A percentile compares a stretch with the other conserved stretches of the same genome.
These are phyloP conservation scores for Fusarium sp. DNA, from an alignment of 2,329 filamentous ascomycete species.

Conservation along the genomic window DNA sequence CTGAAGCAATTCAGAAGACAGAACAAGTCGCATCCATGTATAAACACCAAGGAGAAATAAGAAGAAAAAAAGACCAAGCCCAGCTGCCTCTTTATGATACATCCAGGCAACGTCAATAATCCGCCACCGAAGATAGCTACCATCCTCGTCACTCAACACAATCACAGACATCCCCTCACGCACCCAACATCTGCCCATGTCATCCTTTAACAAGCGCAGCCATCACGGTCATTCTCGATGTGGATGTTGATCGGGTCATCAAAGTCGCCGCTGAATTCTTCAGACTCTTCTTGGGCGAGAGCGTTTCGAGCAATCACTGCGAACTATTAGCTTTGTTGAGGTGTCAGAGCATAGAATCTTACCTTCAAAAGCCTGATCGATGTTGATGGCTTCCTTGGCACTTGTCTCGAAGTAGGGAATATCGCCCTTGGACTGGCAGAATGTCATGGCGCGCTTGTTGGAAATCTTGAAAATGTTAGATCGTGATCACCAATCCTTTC, in stretches of 20 bases:
- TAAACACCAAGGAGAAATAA: conserved; percentile 36
- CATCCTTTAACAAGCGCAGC: conserved; percentile 81
- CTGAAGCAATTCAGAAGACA: conserved; percentile 2
- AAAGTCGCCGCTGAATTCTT: conserved; percentile 97
- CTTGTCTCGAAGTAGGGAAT: conserved; percentile 99
- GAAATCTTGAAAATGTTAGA: conserved; percentile 71
- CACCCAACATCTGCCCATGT: conserved; percentile 8
- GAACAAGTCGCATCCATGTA: conserved; percentile 38
- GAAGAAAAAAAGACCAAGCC: conserved; percentile 13
- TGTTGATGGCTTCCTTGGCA: conserved; percentile 98
- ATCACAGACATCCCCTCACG: conserved; percentile 14
- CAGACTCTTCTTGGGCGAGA: conserved; percentile 94
- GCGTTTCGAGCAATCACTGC: conserved; percentile 95
- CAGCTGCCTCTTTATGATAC: conserved; percentile 40
- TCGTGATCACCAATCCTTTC: not conserved
- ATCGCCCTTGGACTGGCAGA: conserved; percentile 95
- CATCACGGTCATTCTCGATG: conserved; percentile 91
- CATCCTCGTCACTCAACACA: conserved; percentile 19
- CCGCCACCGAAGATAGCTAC: conserved; percentile 15
- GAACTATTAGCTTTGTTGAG: conserved; percentile 1
- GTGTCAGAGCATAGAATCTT: conserved; percentile 30
- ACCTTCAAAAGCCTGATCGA: conserved; percentile 83
- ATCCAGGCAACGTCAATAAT: conserved; percentile 40
- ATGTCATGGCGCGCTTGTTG: conserved; percentile 94
- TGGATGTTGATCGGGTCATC: conserved; percentile 98